A percentile compares a stretch with the other conserved stretches of the same genome.
Conservation (phyloP, 2,329 filamentous ascomycete species). For the Harringtonia aguacate region DNA sequence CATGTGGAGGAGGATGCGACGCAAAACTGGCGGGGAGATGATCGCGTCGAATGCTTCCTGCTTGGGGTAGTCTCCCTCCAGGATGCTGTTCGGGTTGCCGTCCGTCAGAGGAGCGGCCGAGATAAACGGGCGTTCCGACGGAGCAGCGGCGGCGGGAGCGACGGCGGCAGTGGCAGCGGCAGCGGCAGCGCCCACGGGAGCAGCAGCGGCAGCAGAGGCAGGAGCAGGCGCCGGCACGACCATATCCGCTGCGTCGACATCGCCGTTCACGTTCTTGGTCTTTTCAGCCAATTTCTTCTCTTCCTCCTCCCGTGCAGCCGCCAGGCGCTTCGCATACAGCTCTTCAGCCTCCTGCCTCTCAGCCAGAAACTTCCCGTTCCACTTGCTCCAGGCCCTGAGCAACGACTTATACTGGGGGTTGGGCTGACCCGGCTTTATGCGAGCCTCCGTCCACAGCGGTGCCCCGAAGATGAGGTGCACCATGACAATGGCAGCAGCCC, state of each 20-base stretch:
- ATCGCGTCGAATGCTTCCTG: constrained; percentile 53
- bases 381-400: constrained; percentile 57
- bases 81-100: constrained; percentile 25
- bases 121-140: not conserved
- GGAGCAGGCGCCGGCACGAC: too few species aligned
- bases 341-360: constrained; percentile 48
- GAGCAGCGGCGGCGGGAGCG: not conserved
- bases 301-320: constrained; percentile 2
- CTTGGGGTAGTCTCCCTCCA: constrained; percentile 40
- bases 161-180: not conserved
- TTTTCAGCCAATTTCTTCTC: not conserved
- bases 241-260: too few species aligned
- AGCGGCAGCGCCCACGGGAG: not conserved
- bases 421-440: constrained; percentile 24
- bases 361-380: constrained; percentile 42
- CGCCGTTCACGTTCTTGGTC: too few species aligned
- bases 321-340: constrained; percentile 36
- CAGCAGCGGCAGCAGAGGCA: too few species aligned
- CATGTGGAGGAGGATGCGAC: constrained; percentile 68
- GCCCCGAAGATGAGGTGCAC: constrained; percentile 64
- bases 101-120: constrained; percentile 29
- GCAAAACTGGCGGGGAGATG: constrained; percentile 57
- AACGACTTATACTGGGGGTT: constrained; percentile 54
- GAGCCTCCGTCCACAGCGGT: constrained; percentile 64
- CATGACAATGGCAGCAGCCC: constrained; percentile 78